Conservation (phyloP, 192 early-diverging fungal genomes). For the Podila minutissima region DNA sequence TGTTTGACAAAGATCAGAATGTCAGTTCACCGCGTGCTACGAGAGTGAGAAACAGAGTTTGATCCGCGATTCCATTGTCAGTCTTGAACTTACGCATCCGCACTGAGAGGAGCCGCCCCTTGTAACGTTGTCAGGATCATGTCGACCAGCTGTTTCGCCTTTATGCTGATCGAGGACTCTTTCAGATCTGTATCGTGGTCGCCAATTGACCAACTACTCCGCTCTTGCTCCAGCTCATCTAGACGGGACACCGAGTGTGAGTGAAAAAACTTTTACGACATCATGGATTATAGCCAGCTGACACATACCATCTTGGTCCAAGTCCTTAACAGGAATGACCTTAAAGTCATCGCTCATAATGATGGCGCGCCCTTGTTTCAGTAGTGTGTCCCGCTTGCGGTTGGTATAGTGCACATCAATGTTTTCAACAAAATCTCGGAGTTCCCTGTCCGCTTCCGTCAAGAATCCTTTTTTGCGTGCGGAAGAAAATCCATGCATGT, state of each 20-base stretch:
- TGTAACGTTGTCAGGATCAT: slow-evolving; percentile 30
- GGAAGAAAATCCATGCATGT: not conserved
- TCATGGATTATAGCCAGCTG: not conserved
- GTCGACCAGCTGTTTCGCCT: slow-evolving; percentile 31
- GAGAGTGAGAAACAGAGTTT: slow-evolving; percentile 9
- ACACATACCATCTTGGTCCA: slow-evolving; percentile 17
- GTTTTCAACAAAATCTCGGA: slow-evolving; percentile 54
- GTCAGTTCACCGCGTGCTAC: not conserved
- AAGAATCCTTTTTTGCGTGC: slow-evolving; percentile 18
- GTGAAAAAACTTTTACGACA: not conserved
- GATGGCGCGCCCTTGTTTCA: slow-evolving; percentile 55
- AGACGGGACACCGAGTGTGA: not conserved
- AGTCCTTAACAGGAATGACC: slow-evolving; percentile 32
- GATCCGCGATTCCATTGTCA: slow-evolving; percentile 23
- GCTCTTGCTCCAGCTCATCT: slow-evolving; percentile 29
- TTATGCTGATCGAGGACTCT: slow-evolving; percentile 28
- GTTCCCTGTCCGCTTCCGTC: slow-evolving; percentile 28
- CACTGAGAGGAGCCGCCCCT: slow-evolving; percentile 13
- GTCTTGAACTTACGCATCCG: slow-evolving; percentile 19
- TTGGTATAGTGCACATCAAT: slow-evolving; percentile 62
- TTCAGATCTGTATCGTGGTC: slow-evolving; percentile 24
- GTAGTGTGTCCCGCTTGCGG: slow-evolving; percentile 51
- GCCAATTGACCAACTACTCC: slow-evolving; percentile 12
- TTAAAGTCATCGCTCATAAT: slow-evolving; percentile 58
- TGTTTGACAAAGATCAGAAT: not conserved